Base-by-base conservation (phyloP, 2,329 filamentous ascomycete species). In the Berkeleyomyces rouxiae region DNA sequence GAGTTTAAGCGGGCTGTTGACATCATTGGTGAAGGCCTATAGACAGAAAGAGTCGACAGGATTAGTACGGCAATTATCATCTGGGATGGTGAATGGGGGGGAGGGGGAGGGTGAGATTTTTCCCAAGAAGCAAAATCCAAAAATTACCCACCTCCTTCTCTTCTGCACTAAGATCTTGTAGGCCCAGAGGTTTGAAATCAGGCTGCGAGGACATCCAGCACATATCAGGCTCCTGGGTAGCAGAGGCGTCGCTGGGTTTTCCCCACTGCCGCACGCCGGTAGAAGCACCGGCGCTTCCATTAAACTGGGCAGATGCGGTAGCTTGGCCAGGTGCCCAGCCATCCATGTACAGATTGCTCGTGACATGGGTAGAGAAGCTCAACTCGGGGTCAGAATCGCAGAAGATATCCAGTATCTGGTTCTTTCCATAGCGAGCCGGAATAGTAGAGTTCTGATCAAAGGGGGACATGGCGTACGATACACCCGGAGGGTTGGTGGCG, bases 1-100 rank as follows among this genome's bases (percentile, higher is more conserved):
- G 74, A 97, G 97, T 68, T 96, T 78, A 42, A 90, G 87, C 43
- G 93, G 96, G 57, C 63, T 64, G 73, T 97, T 99, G 71, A 99
- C 90, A 67, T 95, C 93, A 59, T 82, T 82, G 59, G 83, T 75
- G 73, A 96, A 96, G 66, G 87, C 77, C 87, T 96, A 72, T 49
- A 62, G 9, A 13, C 2, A 49, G 44, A 6, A 16, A 11, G 10
- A 60, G 44, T 9, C 39, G 36, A 43, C 6, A 11, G 1, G 2
- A 47, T 60, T 43, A 59, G 53, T 53, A 60, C 23, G 23, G 23
- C 23, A 23, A 23, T 23, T 23, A 23, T 23, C 23, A 23, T 23
- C 23, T 23, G 23, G 23, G 23, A 23, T 23, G 23, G 23, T 23
- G 23, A 23, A 23, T 1, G 23, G 23, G 23, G 23, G 23, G 42